Conservation (phyloP, 2,329 filamentous ascomycete genomes). For the Nemania bipapillata region DNA sequence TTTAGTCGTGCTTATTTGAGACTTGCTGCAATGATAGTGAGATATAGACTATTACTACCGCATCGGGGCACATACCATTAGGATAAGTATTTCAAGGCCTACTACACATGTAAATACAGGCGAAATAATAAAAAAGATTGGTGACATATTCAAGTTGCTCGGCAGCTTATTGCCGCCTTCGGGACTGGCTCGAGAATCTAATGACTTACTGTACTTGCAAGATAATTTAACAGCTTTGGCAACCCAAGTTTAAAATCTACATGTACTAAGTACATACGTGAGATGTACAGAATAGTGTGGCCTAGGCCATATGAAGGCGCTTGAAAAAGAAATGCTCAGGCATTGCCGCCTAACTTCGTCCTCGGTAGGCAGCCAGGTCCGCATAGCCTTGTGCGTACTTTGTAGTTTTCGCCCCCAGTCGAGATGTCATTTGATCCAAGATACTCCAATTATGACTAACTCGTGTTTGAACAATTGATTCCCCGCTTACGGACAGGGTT, state of each 20-base stretch:
- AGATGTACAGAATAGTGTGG: background rate
- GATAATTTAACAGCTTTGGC: background rate
- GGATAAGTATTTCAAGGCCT: background rate
- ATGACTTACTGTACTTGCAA: background rate
- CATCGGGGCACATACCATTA: background rate
- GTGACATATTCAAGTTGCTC: background rate
- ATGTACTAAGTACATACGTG: too few species aligned
- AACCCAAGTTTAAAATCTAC: background rate
- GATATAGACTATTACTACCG: background rate
- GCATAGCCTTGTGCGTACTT: background rate
- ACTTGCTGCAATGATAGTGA: background rate
- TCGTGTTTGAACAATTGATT: background rate
- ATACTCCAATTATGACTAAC: background rate
- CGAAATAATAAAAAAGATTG: background rate
- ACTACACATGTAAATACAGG: background rate
- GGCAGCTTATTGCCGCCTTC: background rate
- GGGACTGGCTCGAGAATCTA: background rate
- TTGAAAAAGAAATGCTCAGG: background rate
- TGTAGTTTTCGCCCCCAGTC: background rate
- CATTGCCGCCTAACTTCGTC: background rate
- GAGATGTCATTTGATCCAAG: background rate
- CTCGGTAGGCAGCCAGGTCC: background rate
- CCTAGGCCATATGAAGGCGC: background rate
- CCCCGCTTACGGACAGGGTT: background rate
- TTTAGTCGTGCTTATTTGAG: background rate